Conservation (phyloP, 176 grass and related monocot genomes). For the Oryza glaberrima region DNA sequence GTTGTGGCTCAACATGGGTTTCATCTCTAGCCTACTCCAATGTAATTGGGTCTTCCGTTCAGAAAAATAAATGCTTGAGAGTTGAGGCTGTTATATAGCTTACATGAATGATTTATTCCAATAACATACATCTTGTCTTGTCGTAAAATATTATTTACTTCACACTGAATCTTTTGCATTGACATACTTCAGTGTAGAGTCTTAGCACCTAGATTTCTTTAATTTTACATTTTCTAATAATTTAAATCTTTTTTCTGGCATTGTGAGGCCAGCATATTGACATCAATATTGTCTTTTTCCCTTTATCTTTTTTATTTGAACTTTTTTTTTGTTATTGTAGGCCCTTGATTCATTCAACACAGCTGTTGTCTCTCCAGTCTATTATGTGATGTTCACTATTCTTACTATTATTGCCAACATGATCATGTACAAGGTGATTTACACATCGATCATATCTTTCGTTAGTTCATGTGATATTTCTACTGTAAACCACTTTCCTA, state of each 20-base stretch:
- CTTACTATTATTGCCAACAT: conserved; percentile 94
- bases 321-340: conserved; percentile 44
- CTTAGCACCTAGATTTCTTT: conserved; percentile 17
- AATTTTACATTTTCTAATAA: background rate
- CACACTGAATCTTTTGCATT: background rate
- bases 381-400: conserved; percentile 98
- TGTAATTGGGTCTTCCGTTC: background rate
- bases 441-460: conserved; percentile 1
- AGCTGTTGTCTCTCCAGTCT: conserved; percentile 82
- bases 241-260: background rate
- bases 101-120: background rate
- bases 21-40: too few species aligned
- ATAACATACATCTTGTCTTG: background rate
- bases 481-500: background rate
- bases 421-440: conserved; percentile 96
- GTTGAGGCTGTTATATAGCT: background rate
- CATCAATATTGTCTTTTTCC: background rate
- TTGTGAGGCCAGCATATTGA: background rate
- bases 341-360: conserved; percentile 93
- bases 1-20: background rate
- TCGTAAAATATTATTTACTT: background rate
- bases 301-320: background rate
- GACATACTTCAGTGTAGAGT: background rate
- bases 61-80: background rate
- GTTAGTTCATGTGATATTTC: conserved; percentile 3